Evolutionary conservation across 331 rosid species (phyloP).

Genomic region (Stylosanthes scabra): DNA sequence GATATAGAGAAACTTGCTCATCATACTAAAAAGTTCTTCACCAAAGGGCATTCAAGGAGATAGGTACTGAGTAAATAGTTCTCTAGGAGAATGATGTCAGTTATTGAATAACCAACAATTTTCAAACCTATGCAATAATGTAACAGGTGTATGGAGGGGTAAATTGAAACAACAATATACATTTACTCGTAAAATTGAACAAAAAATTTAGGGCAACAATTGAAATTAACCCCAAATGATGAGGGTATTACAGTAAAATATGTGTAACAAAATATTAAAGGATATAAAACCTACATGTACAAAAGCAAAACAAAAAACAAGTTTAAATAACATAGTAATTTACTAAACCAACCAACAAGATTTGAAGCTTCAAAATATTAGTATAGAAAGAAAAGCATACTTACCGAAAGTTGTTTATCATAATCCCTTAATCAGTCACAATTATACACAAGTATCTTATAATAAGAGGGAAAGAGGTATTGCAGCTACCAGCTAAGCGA

Average conservation of each 20-base stretch:
- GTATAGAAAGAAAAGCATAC: neutral
- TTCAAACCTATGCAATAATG: neutral
- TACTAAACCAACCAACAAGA: conserved; percentile 13
- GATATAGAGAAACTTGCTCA: neutral
- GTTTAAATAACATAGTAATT: neutral
- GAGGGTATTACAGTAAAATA: neutral
- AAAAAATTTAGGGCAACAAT: too few relatives aligned
- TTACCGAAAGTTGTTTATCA: neutral
- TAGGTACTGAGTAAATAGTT: conserved; percentile 9
- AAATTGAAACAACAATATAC: neutral
- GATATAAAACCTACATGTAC: conserved; percentile 7
- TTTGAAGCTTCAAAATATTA: neutral
- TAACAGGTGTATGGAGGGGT: neutral
- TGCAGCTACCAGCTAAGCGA: conserved; percentile 9
- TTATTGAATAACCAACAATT: neutral
- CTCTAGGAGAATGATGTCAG: neutral
- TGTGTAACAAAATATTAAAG: neutral
- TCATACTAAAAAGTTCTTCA: neutral
- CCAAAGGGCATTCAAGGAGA: neutral
- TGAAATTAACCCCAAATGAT: too few relatives aligned
- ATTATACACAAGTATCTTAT: neutral
- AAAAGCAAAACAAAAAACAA: conserved; percentile 5
- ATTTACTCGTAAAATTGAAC: too few relatives aligned
- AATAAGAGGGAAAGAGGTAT: neutral
- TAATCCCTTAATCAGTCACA: neutral